These are phyloP conservation scores for Phytophthora meadii DNA, from an alignment of 352 stramenopile species.

Conservation along the genomic window DNA sequence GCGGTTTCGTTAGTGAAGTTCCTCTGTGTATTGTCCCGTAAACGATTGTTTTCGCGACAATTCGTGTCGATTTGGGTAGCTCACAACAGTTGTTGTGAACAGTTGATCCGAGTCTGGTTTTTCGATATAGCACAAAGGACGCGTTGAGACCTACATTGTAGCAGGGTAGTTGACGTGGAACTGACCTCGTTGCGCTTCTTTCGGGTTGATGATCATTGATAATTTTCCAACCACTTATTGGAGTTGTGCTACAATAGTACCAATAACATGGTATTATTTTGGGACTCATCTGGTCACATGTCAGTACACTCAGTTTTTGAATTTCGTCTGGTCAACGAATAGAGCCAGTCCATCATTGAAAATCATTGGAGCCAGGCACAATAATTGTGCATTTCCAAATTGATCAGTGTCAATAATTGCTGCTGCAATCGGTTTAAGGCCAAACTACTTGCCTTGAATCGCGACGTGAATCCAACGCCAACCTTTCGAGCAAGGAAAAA, in stretches of 20 bases:
- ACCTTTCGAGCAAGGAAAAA: neutral
- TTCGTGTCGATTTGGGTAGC: too few species aligned
- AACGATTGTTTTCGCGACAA: too few species aligned
- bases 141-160: too few species aligned
- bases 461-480: too few species aligned
- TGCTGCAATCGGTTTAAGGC: neutral
- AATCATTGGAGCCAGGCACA: neutral
- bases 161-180: too few species aligned
- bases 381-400: constrained; percentile 3
- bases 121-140: too few species aligned
- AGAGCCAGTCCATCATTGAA: constrained; percentile 10
- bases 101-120: too few species aligned
- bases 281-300: constrained; percentile 15
- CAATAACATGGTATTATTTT: constrained; percentile 6
- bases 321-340: constrained; percentile 21
- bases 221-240: neutral
- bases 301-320: constrained; percentile 19
- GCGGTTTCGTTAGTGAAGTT: too few species aligned
- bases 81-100: too few species aligned
- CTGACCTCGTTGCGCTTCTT: too few species aligned
- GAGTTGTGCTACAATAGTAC: constrained; percentile 6
- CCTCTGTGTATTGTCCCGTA: too few species aligned
- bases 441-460: neutral
- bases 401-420: neutral
- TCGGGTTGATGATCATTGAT: too few species aligned